Base-by-base conservation (phyloP, 2,329 filamentous ascomycete species). In the Pestalotiopsis sp. region DNA sequence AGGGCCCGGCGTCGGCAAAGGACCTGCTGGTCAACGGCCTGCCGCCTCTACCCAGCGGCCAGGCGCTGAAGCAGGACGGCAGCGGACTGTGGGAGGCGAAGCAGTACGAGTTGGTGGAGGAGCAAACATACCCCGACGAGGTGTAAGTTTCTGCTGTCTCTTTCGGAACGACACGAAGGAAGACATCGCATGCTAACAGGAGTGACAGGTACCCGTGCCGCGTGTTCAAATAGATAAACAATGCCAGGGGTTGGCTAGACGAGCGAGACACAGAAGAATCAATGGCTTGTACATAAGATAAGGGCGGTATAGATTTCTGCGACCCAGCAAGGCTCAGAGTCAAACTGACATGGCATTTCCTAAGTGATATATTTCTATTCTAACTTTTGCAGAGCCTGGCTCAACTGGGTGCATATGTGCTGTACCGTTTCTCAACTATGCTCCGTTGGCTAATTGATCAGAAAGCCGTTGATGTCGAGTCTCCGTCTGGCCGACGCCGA, bases 31-130 rank as follows among this genome's bases (percentile, higher is more conserved):
- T 92, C 59, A 86, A 92, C 75, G 95, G 95, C 1, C 81, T 99
- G 81, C 96, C 96, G 68, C 96, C 96, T n/a, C 83, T 92, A 76
- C 96, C 95, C 17, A 90, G 90, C 76, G 91, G 93, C n/a, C 82
- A 90, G 80, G 89, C 84, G 73, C 75, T 86, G 69, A 80, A 81
- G 73, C 80, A 80, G 61, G 83, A 80, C 60, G 86, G 67, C 25
- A 70, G 76, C 58, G 77, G 86, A 58, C 79, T 84, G 70, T 89
- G 89, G 83, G 86, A 90, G 77, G 89, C 91, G 78, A 90, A 94
- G 80, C 89, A 91, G 81, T 90, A 97, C 76, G 82, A 83, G 71
- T 77, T 93, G 75, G 82, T 85, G 41, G 83, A 84, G 75, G 90
- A 95, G 77, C 87, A 92, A 77, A 87, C 91, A 69, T 98, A 97